Conservation (phyloP, 371 early-diverging fungal genomes). For the Sporodiniella umbellata region DNA sequence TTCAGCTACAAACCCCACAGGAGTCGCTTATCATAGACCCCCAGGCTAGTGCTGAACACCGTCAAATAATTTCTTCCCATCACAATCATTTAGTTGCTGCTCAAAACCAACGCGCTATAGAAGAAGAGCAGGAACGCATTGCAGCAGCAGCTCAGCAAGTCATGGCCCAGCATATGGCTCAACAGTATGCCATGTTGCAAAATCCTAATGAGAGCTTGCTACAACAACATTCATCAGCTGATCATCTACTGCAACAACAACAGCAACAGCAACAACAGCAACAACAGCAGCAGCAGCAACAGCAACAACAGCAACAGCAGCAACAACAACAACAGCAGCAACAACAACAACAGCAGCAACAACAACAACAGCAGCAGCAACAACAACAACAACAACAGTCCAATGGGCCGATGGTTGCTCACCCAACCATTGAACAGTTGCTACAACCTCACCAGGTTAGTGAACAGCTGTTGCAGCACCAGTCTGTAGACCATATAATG, state of each 20-base stretch:
- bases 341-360: no score
- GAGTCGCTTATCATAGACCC: conserved; percentile 8
- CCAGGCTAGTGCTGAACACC: conserved; percentile 11
- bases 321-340: no score
- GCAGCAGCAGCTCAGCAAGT: conserved; percentile 22
- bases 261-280: conserved; percentile 6
- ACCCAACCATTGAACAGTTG: neutral
- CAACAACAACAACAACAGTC: neutral
- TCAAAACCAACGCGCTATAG: conserved; percentile 2
- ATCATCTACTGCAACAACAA: neutral
- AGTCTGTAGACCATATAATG: no score
- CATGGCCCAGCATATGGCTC: conserved; percentile 27
- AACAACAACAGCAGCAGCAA: no score
- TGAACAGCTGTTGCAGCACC: neutral
- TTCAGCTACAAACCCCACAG: neutral
- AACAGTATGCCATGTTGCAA: conserved; percentile 18
- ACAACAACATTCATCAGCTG: neutral
- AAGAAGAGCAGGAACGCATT: conserved; percentile 15
- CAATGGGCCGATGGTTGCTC: neutral
- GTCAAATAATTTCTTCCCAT: conserved; percentile 24
- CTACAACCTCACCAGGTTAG: conserved; percentile 1
- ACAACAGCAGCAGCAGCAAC: conserved; percentile 1
- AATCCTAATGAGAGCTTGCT: neutral
- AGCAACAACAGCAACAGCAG: no score
- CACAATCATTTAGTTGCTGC: neutral